Conservation (phyloP, 176 grass and related monocot species). For the Phoenix dactylifera region DNA sequence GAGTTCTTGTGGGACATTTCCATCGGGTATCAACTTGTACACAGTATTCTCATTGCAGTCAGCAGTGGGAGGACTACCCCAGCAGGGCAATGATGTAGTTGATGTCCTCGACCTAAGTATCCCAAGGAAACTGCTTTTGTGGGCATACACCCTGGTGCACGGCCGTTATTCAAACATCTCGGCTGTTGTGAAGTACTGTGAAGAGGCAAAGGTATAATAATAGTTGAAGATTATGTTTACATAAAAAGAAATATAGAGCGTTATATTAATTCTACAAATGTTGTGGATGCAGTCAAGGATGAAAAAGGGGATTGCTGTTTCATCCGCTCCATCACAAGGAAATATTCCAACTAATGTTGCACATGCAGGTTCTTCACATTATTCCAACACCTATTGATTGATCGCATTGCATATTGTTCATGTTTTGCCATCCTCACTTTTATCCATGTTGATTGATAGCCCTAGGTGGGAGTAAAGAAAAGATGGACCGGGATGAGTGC, state of each 20-base stretch:
- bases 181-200: constrained; percentile 74
- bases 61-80: constrained; percentile 34
- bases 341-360: constrained; percentile 19
- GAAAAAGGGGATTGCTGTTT: constrained; percentile 46
- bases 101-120: constrained; percentile 73
- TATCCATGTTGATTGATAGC: constrained; percentile 20
- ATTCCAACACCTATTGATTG: not conserved
- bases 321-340: constrained; percentile 1
- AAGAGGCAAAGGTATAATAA: constrained; percentile 75
- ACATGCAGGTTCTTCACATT: constrained; percentile 15
- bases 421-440: constrained; percentile 1
- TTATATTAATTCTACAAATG: constrained; percentile 2
- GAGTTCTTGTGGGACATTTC: constrained; percentile 73
- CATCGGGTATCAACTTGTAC: constrained; percentile 74
- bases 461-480: constrained; percentile 43
- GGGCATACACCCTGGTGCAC: constrained; percentile 68
- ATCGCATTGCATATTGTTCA: not conserved
- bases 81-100: constrained; percentile 31
- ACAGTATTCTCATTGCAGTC: constrained; percentile 36
- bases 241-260: too few relatives aligned
- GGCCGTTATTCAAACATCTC: constrained; percentile 76
- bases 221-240: not conserved
- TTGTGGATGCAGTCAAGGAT: constrained; percentile 48
- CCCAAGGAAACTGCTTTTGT: constrained; percentile 91
- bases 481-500: constrained; percentile 32